A percentile compares a stretch with the other conserved stretches of the same genome.
Conservation (phyloP, 495 filamentous ascomycete genomes). For the Aspergillus sparsus region DNA sequence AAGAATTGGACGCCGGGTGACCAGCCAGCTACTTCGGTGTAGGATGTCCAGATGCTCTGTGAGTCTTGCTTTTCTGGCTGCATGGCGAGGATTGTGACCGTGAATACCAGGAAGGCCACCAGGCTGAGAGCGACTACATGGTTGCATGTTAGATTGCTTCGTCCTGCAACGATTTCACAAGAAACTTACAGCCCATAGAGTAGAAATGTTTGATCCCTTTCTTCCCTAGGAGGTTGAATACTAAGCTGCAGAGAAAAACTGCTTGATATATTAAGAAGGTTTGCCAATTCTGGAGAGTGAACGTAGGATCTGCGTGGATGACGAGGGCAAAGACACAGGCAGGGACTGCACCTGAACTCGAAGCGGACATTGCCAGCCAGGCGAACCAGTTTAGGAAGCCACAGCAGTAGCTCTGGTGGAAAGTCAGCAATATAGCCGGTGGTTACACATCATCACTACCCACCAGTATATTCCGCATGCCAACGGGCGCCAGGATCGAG, state of each 20-base stretch:
- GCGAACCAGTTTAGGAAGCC: too few species aligned
- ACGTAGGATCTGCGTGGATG: too few species aligned
- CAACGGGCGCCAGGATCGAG: conserved; percentile 59
- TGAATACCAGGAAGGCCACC: neutral
- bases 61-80: neutral
- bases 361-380: too few species aligned
- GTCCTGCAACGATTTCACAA: neutral
- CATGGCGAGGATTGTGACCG: neutral
- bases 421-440: neutral
- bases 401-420: too few species aligned
- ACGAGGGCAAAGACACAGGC: too few species aligned
- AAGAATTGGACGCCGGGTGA: conserved; percentile 23
- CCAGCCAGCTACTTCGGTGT: neutral
- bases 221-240: too few species aligned
- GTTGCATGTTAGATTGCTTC: neutral
- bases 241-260: too few species aligned
- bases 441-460: neutral
- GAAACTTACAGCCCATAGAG: neutral
- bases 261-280: too few species aligned
- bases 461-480: too few species aligned
- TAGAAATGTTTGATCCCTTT: too few species aligned
- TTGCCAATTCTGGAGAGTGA: too few species aligned
- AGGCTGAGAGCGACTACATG: neutral
- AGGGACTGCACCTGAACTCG: too few species aligned
- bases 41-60: neutral